Evolutionary conservation across 2,329 filamentous ascomycete species (phyloP).

Genomic region (Bimuria novae-zelandiae): DNA sequence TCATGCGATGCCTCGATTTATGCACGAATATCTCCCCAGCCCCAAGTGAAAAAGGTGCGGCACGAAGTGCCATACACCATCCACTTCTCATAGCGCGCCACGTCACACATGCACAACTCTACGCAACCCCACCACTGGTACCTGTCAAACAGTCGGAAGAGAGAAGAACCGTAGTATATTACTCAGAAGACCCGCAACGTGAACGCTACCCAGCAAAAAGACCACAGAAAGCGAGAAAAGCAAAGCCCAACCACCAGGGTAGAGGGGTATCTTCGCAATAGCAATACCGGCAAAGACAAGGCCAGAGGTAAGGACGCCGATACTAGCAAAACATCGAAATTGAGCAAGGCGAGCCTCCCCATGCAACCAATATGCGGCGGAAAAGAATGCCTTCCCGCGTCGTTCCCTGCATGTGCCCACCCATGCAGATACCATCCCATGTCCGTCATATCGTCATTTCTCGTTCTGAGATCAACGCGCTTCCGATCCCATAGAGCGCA

Average conservation of each 20-base stretch:
- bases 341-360: background rate
- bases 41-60: too few relatives aligned
- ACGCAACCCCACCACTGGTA: background rate
- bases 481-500: background rate
- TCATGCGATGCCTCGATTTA: too few relatives aligned
- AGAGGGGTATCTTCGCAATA: constrained; percentile 18
- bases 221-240: constrained; percentile 1
- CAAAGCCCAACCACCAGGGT: constrained; percentile 23
- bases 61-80: too few relatives aligned
- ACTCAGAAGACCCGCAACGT: background rate
- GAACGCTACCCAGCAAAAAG: background rate
- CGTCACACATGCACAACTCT: too few relatives aligned
- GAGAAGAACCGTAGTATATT: background rate
- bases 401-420: background rate
- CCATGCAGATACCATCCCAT: background rate
- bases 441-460: background rate
- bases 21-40: too few relatives aligned
- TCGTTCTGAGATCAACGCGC: background rate
- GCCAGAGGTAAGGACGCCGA: background rate
- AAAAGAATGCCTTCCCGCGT: background rate
- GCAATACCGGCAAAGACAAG: background rate
- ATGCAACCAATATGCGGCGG: background rate
- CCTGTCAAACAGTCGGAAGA: too few relatives aligned
- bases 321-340: background rate
- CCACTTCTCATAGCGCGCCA: too few relatives aligned